A percentile compares a stretch with the other conserved stretches of the same genome.
Evolutionary conservation across 2,329 filamentous ascomycete species (phyloP).

Genomic region (Setomelanomma holmii): DNA sequence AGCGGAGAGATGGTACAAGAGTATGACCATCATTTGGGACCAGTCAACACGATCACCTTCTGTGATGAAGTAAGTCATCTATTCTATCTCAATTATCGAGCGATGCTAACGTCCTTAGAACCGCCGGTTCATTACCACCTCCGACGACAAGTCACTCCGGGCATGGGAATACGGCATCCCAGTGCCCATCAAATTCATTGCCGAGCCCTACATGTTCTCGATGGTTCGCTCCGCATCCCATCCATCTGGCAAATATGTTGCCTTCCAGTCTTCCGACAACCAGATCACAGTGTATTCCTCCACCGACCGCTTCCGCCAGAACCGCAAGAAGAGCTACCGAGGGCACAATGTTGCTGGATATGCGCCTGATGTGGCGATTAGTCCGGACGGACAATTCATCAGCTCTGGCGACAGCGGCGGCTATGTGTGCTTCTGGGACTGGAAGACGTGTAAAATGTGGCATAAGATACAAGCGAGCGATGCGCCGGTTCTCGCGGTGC

Average conservation of each 20-base stretch:
- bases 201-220: slow-evolving; percentile 96
- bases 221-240: slow-evolving; percentile 87
- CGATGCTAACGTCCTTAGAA: slow-evolving; percentile 53
- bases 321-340: slow-evolving; percentile 94
- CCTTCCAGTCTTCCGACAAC: slow-evolving; percentile 93
- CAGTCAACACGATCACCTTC: slow-evolving; percentile 97
- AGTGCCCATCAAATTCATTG: slow-evolving; percentile 97
- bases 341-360: slow-evolving; percentile 97
- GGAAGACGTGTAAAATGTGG: slow-evolving; percentile 99
- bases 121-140: slow-evolving; percentile 95
- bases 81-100: background rate
- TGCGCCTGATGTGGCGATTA: slow-evolving; percentile 86
- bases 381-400: slow-evolving; percentile 90
- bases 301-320: slow-evolving; percentile 95
- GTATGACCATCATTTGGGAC: slow-evolving; percentile 97
- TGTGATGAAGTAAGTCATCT: slow-evolving; percentile 70
- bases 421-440: slow-evolving; percentile 96
- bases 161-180: slow-evolving; percentile 99
- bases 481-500: slow-evolving; percentile 81
- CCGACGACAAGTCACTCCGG: slow-evolving; percentile 92
- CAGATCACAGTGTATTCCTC: slow-evolving; percentile 95
- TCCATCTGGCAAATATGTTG: slow-evolving; percentile 90
- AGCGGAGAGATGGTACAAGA: slow-evolving; percentile 87
- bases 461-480: slow-evolving; percentile 91
- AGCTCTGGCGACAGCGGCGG: slow-evolving; percentile 86